A percentile compares a stretch with the other conserved stretches of the same genome.
phyloP scores from a whole-genome alignment of 1,284 basidiomycete genomes.

The Ceratobasidium sp. region DNA sequence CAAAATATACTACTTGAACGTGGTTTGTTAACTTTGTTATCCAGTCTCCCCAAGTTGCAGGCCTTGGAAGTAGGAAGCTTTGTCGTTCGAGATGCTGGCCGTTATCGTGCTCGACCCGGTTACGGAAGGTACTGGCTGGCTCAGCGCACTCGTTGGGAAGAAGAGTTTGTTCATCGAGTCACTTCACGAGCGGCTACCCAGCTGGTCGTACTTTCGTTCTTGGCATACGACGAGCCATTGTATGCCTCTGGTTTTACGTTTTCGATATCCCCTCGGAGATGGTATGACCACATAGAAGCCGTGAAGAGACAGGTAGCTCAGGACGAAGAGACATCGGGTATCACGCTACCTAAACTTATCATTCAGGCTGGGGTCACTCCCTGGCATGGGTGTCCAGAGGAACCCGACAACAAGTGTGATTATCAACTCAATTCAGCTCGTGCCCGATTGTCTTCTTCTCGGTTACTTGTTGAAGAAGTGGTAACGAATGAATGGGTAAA shows the following conservation, averaged over 20 bases:
- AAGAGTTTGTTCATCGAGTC: constrained; percentile 23
- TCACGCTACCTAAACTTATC: neutral
- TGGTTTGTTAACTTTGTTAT: neutral
- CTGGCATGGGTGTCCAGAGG: neutral
- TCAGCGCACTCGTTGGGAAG: constrained; percentile 26
- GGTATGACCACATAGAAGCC: constrained; percentile 9
- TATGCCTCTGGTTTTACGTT: neutral
- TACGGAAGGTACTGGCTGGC: constrained; percentile 18
- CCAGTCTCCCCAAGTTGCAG: constrained; percentile 1
- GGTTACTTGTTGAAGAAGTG: constrained; percentile 9
- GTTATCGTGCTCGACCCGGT: neutral
- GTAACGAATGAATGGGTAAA: constrained; percentile 30
- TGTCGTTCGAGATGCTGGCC: constrained; percentile 21
- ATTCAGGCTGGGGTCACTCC: neutral
- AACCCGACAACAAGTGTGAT: neutral
- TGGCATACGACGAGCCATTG: constrained; percentile 30
- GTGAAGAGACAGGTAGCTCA: neutral
- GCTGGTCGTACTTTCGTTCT: constrained; percentile 29
- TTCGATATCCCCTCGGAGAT: neutral
- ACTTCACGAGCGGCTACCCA: constrained; percentile 3
- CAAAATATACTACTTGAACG: constrained; percentile 12
- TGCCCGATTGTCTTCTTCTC: neutral
- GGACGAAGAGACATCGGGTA: neutral
- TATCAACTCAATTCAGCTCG: constrained; percentile 1
- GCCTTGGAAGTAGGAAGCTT: constrained; percentile 29